Evolutionary conservation across 192 early-diverging fungal genomes (phyloP), one percentile per base, ranked within the genome.

Genomic region (Piromyces finnis): DNA sequence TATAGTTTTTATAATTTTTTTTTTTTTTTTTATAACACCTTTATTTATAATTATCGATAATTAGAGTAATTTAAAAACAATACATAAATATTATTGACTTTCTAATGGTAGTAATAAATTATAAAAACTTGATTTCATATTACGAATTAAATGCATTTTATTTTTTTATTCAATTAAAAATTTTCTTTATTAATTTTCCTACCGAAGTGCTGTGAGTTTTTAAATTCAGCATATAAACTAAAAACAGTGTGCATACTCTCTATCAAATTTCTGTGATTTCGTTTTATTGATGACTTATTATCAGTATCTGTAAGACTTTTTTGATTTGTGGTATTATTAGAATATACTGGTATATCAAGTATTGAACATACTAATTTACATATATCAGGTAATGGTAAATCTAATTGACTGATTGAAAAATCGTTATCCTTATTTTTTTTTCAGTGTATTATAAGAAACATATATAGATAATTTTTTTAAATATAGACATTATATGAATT

Each of bases 141-240:
- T n/a, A n/a, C n/a, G n/a, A n/a, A n/a, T n/a, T n/a, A n/a, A n/a
- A n/a, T n/a, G n/a, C n/a, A n/a, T n/a, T n/a, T n/a, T n/a, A n/a
- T 39, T 39, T 14, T 14, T 39, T 7, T 14, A 14, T 39, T 39
- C 1, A 5, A 39, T 51, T 51, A 51, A 51, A 51, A 51, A 22
- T 51, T 51, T 22, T 51, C 41, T 51, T 51, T 51, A 51, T 51
- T 51, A 22, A 51, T 51, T 51, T 51, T 51, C 22, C 41, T 51
- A 22, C 41, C 41, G 80, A 91, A 91, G 83, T 91, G 90, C 78
- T 88, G 86, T 51, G 86, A 87, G 79, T 89, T 89, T 77, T 88
- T 90, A 78, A 91, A 91, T 79, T 89, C 90, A 16, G 85, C 82
- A 81, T 89, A 91, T 79, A 90, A 80, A 13, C 85, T 82, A 79